These are phyloP conservation scores for Anastatica hierochuntica DNA, from an alignment of 345 rosid genomes.

Conservation along the genomic window DNA sequence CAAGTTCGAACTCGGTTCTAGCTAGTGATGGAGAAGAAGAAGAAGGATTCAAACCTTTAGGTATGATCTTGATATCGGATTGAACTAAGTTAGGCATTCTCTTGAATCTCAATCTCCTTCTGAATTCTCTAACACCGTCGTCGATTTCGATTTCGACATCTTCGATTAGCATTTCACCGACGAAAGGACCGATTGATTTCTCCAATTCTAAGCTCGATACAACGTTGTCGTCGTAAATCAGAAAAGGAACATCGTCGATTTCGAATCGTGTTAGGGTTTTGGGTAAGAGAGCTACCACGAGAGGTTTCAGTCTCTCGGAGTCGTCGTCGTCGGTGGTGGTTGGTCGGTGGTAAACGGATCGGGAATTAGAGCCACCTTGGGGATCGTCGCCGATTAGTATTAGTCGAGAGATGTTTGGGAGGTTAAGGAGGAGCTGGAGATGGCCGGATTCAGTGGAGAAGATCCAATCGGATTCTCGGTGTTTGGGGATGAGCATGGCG, in stretches of 20 bases:
- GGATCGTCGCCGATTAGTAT: constrained; percentile 47
- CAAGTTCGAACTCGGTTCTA: constrained; percentile 35
- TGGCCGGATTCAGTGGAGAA: constrained; percentile 88
- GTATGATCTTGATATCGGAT: constrained; percentile 42
- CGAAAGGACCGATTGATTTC: constrained; percentile 39
- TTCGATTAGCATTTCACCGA: constrained; percentile 74
- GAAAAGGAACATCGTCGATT: constrained; percentile 33
- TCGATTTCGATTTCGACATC: constrained; percentile 54
- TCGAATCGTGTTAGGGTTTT: constrained; percentile 20
- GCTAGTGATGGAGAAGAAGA: too few species aligned
- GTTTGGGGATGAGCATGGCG: constrained; percentile 55
- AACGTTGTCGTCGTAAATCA: constrained; percentile 53
- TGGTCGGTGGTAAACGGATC: constrained; percentile 16
- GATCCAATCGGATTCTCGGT: constrained; percentile 73
- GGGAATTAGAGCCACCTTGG: constrained; percentile 3
- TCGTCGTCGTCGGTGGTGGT: too few species aligned
- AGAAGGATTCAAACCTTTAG: constrained; percentile 11
- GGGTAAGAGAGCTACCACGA: constrained; percentile 45
- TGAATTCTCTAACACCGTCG: constrained; percentile 34
- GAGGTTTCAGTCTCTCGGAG: constrained; percentile 28
- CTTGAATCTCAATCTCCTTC: constrained; percentile 82
- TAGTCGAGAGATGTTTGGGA: constrained; percentile 49
- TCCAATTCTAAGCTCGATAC: constrained; percentile 40
- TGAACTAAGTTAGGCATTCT: constrained; percentile 79
- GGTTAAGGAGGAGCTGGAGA: constrained; percentile 59